A percentile compares a stretch with the other conserved stretches of the same genome.
These are phyloP conservation scores for Aspergillus versicolor DNA, from an alignment of 2,329 filamentous ascomycete genomes.

Conservation along the genomic window DNA sequence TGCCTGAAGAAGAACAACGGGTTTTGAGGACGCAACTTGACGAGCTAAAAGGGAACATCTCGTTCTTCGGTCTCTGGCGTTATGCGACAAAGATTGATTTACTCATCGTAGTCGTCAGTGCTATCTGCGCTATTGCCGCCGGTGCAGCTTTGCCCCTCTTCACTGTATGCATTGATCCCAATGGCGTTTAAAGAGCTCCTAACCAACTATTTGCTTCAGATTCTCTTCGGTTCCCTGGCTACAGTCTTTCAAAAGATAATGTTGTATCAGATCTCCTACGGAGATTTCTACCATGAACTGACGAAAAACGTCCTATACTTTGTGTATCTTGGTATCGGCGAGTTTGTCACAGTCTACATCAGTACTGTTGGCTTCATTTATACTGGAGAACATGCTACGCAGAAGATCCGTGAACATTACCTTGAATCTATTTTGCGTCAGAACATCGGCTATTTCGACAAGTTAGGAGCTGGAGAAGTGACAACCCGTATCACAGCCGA, in stretches of 20 bases:
- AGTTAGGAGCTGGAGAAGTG: constrained; percentile 87
- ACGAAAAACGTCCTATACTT: constrained; percentile 73
- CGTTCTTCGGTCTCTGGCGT: constrained; percentile 65
- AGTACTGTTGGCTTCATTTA: constrained; percentile 89
- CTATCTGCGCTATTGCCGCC: constrained; percentile 66
- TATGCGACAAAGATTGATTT: constrained; percentile 68
- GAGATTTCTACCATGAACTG: constrained; percentile 62
- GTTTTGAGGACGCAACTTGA: constrained; percentile 69
- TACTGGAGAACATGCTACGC: constrained; percentile 73
- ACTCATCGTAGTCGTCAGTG: constrained; percentile 61
- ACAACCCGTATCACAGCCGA: constrained; percentile 93
- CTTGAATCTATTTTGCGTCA: constrained; percentile 80
- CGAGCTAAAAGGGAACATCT: constrained; percentile 63
- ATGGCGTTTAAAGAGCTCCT: background rate
- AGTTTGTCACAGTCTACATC: constrained; percentile 76
- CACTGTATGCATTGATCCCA: constrained; percentile 54
- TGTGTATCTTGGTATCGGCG: constrained; percentile 77
- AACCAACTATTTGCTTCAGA: constrained; percentile 29
- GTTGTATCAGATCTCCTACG: constrained; percentile 46
- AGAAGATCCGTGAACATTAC: constrained; percentile 79
- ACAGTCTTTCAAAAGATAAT: constrained; percentile 69
- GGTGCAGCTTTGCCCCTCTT: constrained; percentile 77
- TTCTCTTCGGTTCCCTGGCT: constrained; percentile 74
- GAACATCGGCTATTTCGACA: constrained; percentile 92
- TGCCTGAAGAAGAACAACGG: constrained; percentile 64